Evolutionary conservation across 768 basidiomycete genomes (phyloP), one percentile per base, ranked within the genome.

Genomic region (Gyrodon lividus): DNA sequence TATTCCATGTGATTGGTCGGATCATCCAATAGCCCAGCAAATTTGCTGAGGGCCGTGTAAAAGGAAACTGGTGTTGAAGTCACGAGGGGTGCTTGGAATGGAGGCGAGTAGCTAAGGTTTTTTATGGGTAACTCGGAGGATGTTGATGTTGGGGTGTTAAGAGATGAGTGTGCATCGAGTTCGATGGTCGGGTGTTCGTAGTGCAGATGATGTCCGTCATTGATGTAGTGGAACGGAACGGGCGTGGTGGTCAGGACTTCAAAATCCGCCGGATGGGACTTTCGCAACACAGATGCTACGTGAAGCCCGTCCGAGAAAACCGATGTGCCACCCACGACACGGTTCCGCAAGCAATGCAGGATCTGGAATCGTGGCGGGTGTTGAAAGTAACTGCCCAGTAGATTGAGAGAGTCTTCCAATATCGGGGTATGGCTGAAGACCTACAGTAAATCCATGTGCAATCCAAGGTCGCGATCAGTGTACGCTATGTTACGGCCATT

Each of bases 401-500:
- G 48, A 12, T 49, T 66, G 24, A 58, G 39, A 51, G 23, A 3
- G 28, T 3, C 19, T 4, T 35, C 4, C 3, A 31, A 22, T 8
- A 13, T 9, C 23, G 13, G 38, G 31, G 34, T 14, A 0, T 20
- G 45, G 33, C 4, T 12, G n/a, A n/a, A 31, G 10, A 77, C 92
- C 57, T 63, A 95, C 92, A 89, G 70, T 0, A 98, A 73, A 72
- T 98, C 96, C 88, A 92, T 91, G 62, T 98, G 95, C 19, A 95
- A 65, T 0, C 87, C 95, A 8, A 99, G 76, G 58, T 90, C 79
- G 22, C 97, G 76, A 66, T 93, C 85, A 12, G 96, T 99, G 66
- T 97, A 98, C 4, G 96, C 96, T 50, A 99, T 92, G 67, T 99
- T 99, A 58, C 76, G 80, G 61, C 89, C 89, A 49, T 90, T 76